Conservation (phyloP, 306 rosid genomes). For the Morella rubra region DNA sequence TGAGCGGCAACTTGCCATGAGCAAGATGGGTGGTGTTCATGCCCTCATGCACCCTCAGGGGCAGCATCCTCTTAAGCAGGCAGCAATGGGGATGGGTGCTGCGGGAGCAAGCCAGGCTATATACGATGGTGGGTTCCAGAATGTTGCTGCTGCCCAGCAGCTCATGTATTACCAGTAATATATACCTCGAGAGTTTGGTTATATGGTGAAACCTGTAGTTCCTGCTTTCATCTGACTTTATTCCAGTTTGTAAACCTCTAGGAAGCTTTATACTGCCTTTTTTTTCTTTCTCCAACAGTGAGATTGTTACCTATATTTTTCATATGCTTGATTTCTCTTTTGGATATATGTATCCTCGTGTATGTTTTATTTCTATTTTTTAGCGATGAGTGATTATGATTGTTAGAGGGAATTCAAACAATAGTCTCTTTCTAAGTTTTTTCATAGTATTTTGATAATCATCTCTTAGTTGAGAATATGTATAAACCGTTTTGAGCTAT, state of each 20-base stretch:
- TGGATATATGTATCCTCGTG: constrained; percentile 35
- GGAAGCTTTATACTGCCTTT: constrained; percentile 28
- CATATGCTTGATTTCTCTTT: constrained; percentile 51
- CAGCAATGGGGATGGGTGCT: constrained; percentile 64
- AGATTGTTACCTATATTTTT: constrained; percentile 33
- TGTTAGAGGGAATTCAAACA: constrained; percentile 39
- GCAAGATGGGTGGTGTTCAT: constrained; percentile 91
- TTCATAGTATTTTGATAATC: constrained; percentile 1
- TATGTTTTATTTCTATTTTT: constrained; percentile 35
- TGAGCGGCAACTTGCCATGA: constrained; percentile 83
- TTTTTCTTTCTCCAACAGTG: constrained; percentile 23
- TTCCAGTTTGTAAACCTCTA: constrained; percentile 42
- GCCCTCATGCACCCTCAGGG: constrained; percentile 86
- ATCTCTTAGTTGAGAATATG: background rate
- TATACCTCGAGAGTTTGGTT: constrained; percentile 17
- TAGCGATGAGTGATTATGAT: constrained; percentile 58
- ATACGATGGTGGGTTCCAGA: constrained; percentile 94
- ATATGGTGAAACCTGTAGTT: constrained; percentile 37
- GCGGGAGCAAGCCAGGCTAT: constrained; percentile 96
- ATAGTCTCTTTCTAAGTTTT: background rate
- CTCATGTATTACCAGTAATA: constrained; percentile 91
- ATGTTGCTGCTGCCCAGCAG: constrained; percentile 89
- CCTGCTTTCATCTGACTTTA: constrained; percentile 39
- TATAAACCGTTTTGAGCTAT: constrained; percentile 1
- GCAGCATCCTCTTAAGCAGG: constrained; percentile 83